Evolutionary conservation across 2,329 filamentous ascomycete genomes (phyloP), one percentile per base, ranked within the genome.

Genomic region (Scytalidium lignicola): DNA sequence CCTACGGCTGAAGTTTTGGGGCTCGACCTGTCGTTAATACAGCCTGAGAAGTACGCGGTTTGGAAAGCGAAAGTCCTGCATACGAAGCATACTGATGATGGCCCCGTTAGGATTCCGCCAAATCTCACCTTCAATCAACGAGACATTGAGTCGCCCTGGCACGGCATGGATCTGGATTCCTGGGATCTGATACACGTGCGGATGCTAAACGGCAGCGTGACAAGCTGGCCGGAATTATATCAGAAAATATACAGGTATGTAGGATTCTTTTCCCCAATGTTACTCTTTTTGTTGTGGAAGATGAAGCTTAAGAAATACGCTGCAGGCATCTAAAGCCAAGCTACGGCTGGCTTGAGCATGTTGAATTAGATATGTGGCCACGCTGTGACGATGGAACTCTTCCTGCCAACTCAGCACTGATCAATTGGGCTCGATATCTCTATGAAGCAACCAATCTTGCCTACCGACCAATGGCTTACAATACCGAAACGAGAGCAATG

Each of bases 301-400:
- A 47, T 5, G 41, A 20, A 23, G n/a, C 19, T 18, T 9, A 37
- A 37, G 15, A 7, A 13, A 13, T 17, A 5, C 8, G 43, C 26
- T 29, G 2, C 19, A 90, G 86, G 47, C 88, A 95, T 62, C 75
- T 96, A 21, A 83, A 82, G 58, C 89, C 90, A 1, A 84, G 85
- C 1, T 76, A 73, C 39, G 92, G 91, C 47, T 79, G 77, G 63
- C 76, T 96, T 48, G 91, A 97, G 67, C 90, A 95, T 58, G 80
- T 95, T 43, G 92, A 97, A 65, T 86, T 97, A 48, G 90, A 97
- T 67, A 88, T 88, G 67, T 74, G 79, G 43, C 89, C 90, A 17
- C 81, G 81, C 46, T 86, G 82, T 61, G 85, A 90, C 54, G 82
- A 88, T 58, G 75, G 77, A 29, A 80, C 80, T 1, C 68, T 87